Evolutionary conservation across 371 early-diverging fungal genomes (phyloP), one percentile per base, ranked within the genome.

Genomic region (Actinomucor elegans): DNA sequence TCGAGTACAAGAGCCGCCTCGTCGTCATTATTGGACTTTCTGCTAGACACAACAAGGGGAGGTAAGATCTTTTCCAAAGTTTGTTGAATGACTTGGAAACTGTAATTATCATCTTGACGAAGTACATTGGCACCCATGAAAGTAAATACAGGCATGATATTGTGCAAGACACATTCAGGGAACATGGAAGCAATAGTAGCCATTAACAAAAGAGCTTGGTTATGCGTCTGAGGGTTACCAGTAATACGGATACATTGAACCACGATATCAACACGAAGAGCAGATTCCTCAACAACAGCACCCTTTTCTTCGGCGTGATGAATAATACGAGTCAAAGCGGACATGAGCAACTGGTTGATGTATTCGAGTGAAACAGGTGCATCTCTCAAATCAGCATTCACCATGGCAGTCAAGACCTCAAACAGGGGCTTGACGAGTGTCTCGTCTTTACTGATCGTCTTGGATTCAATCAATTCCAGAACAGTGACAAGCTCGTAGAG

Each of bases 81-180:
- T 64, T 91, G 90, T 52, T 91, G 89, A 60, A 98, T 95, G 8
- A 97, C 94, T 52, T 91, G 89, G 89, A 95, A 94, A 56, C 89
- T 91, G 82, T 94, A 97, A 59, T 88, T 88, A 67, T 98, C 97
- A 70, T 98, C 97, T 69, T 94, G 94, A 12, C 92, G 88, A 51
- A 96, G 59, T 0, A 94, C 89, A 59, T 91, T 94, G 42, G 93
- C 92, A n/a, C 97, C 96, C 97, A 98, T 94, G 64, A 97, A 97
- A 7, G 96, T 98, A 64, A 98, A 97, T 26, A 97, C 86, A 17
- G 95, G 93, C 92, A 98, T 95, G 47, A 95, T 90, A 68, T 94
- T 90, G 61, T 91, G 83, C 41, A 98, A 74, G 9, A 98, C 96
- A 45, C 77, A 79, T 41, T 94, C 90, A 2, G 96, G 93, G 59